Percentiles rank a stretch among this genome's conserved stretches.
phyloP scores from a whole-genome alignment of 495 filamentous ascomycete genomes.

The Xylaria venustula region DNA sequence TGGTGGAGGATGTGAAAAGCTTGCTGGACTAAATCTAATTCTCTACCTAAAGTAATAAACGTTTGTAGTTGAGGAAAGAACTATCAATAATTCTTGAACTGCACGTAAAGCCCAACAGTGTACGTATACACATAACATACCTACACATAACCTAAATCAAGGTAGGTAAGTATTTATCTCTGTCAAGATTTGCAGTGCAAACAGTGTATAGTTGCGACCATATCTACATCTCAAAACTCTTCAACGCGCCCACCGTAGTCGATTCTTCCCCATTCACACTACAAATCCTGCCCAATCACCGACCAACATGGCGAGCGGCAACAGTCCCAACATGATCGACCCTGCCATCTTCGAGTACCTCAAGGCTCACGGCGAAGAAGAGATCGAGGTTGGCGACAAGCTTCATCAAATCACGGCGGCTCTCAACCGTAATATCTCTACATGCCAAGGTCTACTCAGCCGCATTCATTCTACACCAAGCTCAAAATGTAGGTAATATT shows the following conservation, averaged over 20 bases:
- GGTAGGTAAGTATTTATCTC: too few relatives aligned
- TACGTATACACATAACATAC: too few relatives aligned
- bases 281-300: too few relatives aligned
- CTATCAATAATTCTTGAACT: too few relatives aligned
- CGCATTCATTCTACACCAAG: slow-evolving; percentile 83
- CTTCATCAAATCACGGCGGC: slow-evolving; percentile 76
- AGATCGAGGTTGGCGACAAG: slow-evolving; percentile 75
- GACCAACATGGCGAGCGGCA: slow-evolving; percentile 31
- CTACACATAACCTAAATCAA: too few relatives aligned
- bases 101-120: too few relatives aligned
- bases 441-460: slow-evolving; percentile 78
- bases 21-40: too few relatives aligned
- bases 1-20: too few relatives aligned
- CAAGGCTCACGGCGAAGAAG: slow-evolving; percentile 87
- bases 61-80: too few relatives aligned
- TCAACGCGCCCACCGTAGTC: not conserved
- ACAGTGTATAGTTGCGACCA: not conserved
- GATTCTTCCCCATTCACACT: slow-evolving; percentile 3
- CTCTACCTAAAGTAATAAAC: too few relatives aligned
- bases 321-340: slow-evolving; percentile 57
- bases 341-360: slow-evolving; percentile 83
- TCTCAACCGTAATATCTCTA: slow-evolving; percentile 64
- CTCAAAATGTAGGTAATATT: slow-evolving; percentile 63
- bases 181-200: too few relatives aligned
- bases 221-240: not conserved